These are phyloP conservation scores for barley (Hordeum vulgare) DNA, from an alignment of 176 grass and related monocot genomes.

Conservation along the genomic window DNA sequence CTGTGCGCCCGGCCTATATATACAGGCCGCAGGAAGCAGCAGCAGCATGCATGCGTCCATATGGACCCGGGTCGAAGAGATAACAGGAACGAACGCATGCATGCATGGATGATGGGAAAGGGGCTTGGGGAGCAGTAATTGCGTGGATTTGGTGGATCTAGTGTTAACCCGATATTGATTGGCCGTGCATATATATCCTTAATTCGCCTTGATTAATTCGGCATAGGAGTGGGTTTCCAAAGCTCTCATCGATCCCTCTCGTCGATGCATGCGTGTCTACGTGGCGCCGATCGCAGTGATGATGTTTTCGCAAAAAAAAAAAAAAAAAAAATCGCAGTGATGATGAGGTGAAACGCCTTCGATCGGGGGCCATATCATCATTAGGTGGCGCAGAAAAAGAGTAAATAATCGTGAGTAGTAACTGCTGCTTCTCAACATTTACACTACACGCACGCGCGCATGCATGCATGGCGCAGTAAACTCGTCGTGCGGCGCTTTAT, in stretches of 20 bases:
- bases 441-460: not conserved
- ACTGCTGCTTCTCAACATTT: not conserved
- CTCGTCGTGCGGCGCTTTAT: not conserved
- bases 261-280: not conserved
- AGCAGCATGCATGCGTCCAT: not conserved
- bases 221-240: not conserved
- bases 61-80: not conserved
- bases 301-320: too few relatives aligned
- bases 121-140: slow-evolving; percentile 9
- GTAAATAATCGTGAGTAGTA: not conserved
- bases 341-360: not conserved
- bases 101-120: slow-evolving; percentile 4
- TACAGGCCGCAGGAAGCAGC: not conserved
- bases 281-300: not conserved
- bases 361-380: not conserved
- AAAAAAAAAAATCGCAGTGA: not conserved
- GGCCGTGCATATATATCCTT: not conserved
- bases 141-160: slow-evolving; percentile 12
- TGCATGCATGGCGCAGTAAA: not conserved
- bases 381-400: slow-evolving; percentile 5
- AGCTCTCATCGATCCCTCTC: not conserved
- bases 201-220: not conserved
- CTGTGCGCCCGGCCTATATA: not conserved
- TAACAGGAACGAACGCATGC: not conserved
- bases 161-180: not conserved